These are phyloP conservation scores for Licmophora abbreviata DNA, from an alignment of 108 stramenopile species.

Conservation along the genomic window DNA sequence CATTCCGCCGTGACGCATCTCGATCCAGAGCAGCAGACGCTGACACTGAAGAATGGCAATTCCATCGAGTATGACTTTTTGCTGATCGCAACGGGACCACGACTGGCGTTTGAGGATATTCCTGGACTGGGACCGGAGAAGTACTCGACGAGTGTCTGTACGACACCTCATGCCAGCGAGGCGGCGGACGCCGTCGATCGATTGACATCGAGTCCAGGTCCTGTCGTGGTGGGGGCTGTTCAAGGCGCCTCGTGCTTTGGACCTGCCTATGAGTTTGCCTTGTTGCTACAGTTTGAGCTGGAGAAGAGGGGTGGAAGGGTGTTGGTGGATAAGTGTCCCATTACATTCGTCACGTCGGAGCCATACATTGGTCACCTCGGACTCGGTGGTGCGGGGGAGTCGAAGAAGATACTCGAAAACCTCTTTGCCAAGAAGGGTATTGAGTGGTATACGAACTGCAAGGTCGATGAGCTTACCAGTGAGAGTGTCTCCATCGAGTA, in stretches of 20 bases:
- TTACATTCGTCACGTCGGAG: slow-evolving; percentile 16
- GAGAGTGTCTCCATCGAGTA: slow-evolving; percentile 3
- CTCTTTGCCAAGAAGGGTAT: slow-evolving; percentile 5
- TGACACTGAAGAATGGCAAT: slow-evolving; percentile 4
- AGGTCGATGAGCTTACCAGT: slow-evolving; percentile 4
- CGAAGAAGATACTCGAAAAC: slow-evolving; percentile 1
- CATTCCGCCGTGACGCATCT: slow-evolving; percentile 2
- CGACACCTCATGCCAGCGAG: slow-evolving; percentile 4
- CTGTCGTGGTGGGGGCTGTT: slow-evolving; percentile 12
- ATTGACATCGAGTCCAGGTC: slow-evolving; percentile 9
- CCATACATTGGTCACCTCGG: slow-evolving; percentile 25
- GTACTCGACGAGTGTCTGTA: neutral
- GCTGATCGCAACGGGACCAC: slow-evolving; percentile 11
- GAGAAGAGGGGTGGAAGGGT: slow-evolving; percentile 4
- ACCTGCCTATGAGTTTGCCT: slow-evolving; percentile 16
- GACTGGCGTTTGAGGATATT: slow-evolving; percentile 13
- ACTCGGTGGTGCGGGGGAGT: slow-evolving; percentile 12
- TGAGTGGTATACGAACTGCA: slow-evolving; percentile 7
- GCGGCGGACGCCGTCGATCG: slow-evolving; percentile 6
- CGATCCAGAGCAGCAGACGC: neutral
- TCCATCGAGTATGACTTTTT: slow-evolving; percentile 12
- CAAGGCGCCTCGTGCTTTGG: slow-evolving; percentile 19
- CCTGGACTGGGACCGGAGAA: slow-evolving; percentile 3
- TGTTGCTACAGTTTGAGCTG: slow-evolving; percentile 10
- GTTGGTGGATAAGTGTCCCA: slow-evolving; percentile 7